Evolutionary conservation across 2,329 filamentous ascomycete genomes (phyloP), one percentile per base, ranked within the genome.

Genomic region (Calonectria pauciramosa): DNA sequence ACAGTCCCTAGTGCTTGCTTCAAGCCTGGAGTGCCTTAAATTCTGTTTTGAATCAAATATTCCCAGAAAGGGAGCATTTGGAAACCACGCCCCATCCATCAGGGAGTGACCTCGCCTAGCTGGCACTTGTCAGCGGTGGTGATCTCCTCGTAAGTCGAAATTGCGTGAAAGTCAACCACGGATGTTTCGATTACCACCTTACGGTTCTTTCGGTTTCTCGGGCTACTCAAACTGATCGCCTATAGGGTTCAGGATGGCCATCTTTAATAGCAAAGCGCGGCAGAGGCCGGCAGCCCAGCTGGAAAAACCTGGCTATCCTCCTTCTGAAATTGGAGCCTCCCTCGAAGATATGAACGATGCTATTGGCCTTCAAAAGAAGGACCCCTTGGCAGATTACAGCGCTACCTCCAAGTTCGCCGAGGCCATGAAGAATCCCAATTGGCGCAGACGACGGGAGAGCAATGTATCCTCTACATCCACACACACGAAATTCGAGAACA

Each of bases 341-440:
- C 60, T 79, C 8, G 72, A 72, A 7, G 80, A 79, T 26, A 71
- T 41, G 8, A 34, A 54, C 18, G 74, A 75, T 5, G 54, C 41
- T 6, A 60, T 73, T 18, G 32, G 44, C 47, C 13, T 51, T 28
- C 41, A 51, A 14, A 68, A 77, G 13, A 75, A 67, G 56, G 75
- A 80, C 1, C 44, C 74, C 23, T 73, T 72, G 16, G 80, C 78
- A 13, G 82, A 82, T 1, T 59, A 73, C 8, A 73, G 69, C 14
- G 10, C 66, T 9, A 70, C 51, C 30, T 80, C 78, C 32, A 83
- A 80, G 52, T 80, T 82, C 49, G 65, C 73, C 10, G 81, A 84
- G 72, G 84, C 84, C 30, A 82, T 85, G 81, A 83, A 80, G 30
- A 84, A 85, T 34, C 83, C 83, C 18, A 79, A 85, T 64, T 85